Evolutionary conservation across 257 asterid genomes (phyloP).

Genomic region (Scutellaria galericulata): DNA sequence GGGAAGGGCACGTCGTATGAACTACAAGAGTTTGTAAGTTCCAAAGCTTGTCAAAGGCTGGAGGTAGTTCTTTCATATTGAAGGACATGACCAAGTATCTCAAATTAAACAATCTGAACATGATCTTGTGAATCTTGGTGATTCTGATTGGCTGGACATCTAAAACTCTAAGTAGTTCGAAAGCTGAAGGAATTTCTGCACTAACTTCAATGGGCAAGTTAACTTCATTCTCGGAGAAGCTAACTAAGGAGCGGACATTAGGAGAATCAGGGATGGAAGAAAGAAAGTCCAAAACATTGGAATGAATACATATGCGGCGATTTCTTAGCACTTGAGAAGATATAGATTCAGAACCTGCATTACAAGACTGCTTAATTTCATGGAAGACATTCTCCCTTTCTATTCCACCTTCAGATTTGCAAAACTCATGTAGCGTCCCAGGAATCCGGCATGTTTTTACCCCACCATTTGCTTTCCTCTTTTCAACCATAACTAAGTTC

Average conservation of each 20-base stretch:
- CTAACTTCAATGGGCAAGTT: background rate
- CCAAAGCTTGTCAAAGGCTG: constrained; percentile 27
- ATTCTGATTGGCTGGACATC: constrained; percentile 40
- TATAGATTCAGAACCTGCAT: no score
- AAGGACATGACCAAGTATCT: constrained; percentile 36
- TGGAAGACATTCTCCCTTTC: constrained; percentile 42
- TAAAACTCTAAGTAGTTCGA: constrained; percentile 42
- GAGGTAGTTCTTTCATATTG: constrained; percentile 31
- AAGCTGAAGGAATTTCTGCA: constrained; percentile 38
- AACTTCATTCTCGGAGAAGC: background rate
- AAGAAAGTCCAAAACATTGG: background rate
- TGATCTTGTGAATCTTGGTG: constrained; percentile 30
- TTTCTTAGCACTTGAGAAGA: no score
- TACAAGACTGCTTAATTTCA: background rate
- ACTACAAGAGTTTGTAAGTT: constrained; percentile 43
- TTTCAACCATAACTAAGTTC: constrained; percentile 51
- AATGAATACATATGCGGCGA: constrained; percentile 41
- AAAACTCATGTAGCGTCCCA: no score
- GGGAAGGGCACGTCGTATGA: constrained; percentile 47
- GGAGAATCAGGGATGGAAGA: background rate
- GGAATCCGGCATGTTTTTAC: background rate
- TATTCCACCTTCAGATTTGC: background rate
- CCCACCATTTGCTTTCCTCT: constrained; percentile 42
- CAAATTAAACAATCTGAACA: constrained; percentile 32
- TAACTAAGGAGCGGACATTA: background rate